A percentile compares a stretch with the other conserved stretches of the same genome.
Evolutionary conservation across 2,329 filamentous ascomycete genomes (phyloP).

Genomic region (Diplodia corticola): DNA sequence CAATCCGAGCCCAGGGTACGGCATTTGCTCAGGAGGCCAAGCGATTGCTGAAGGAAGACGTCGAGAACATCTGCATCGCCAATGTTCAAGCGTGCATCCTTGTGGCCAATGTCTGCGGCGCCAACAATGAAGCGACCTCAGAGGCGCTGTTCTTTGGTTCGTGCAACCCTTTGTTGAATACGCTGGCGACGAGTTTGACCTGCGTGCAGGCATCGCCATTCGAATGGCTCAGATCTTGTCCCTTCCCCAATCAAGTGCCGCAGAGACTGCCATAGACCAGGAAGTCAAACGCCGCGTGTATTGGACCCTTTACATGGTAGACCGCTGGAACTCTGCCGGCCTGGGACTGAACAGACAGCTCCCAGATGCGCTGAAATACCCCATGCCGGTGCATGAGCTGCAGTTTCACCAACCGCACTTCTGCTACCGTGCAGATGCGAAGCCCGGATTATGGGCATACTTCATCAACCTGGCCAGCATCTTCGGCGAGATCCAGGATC

Average conservation of each 20-base stretch:
- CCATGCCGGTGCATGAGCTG: constrained; percentile 42
- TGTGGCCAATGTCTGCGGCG: constrained; percentile 38
- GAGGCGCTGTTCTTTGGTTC: constrained; percentile 43
- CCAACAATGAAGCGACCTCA: constrained; percentile 38
- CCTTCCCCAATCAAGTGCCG: not conserved
- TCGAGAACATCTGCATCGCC: constrained; percentile 40
- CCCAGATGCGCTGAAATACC: constrained; percentile 24
- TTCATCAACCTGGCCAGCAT: constrained; percentile 45
- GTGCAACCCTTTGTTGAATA: not conserved
- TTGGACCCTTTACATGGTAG: constrained; percentile 47
- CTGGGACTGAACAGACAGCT: constrained; percentile 39
- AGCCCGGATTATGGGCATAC: constrained; percentile 41
- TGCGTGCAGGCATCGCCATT: constrained; percentile 21
- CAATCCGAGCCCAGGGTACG: constrained; percentile 26
- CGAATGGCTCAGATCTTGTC: constrained; percentile 23
- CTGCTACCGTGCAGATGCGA: constrained; percentile 30
- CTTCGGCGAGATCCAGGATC: constrained; percentile 44
- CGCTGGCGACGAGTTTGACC: not conserved
- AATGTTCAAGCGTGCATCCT: constrained; percentile 46
- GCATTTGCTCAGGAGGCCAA: constrained; percentile 29
- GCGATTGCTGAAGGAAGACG: constrained; percentile 29
- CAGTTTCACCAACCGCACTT: constrained; percentile 33
- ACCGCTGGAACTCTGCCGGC: constrained; percentile 43
- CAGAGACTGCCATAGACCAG: constrained; percentile 33
- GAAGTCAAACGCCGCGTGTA: constrained; percentile 42